A percentile compares a stretch with the other conserved stretches of the same genome.
Evolutionary conservation across 2,329 filamentous ascomycete species (phyloP).

Genomic region (Phymatotrichopsis omnivora): DNA sequence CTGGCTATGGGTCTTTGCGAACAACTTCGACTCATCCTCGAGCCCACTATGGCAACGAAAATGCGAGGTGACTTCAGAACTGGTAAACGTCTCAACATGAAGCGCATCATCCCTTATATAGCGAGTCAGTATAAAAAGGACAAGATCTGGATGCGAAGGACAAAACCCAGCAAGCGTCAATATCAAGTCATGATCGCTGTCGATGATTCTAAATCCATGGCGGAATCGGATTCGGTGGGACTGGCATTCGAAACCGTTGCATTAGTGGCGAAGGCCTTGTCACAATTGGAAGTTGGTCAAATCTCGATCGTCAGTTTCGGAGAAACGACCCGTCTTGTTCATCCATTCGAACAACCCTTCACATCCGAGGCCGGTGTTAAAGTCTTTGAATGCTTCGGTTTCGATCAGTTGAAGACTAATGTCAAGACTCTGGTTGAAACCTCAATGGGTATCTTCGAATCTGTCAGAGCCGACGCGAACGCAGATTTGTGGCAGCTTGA

Average conservation of each 20-base stretch:
- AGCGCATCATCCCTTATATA: slow-evolving; percentile 98
- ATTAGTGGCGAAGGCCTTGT: slow-evolving; percentile 74
- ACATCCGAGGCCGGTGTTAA: slow-evolving; percentile 70
- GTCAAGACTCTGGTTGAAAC: slow-evolving; percentile 69
- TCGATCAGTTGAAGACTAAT: slow-evolving; percentile 77
- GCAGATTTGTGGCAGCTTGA: slow-evolving; percentile 89
- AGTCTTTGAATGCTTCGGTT: slow-evolving; percentile 74
- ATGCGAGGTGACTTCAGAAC: slow-evolving; percentile 94
- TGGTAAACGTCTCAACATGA: slow-evolving; percentile 96
- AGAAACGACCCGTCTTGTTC: slow-evolving; percentile 68
- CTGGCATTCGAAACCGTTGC: slow-evolving; percentile 91
- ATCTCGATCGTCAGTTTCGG: slow-evolving; percentile 90
- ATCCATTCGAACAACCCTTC: slow-evolving; percentile 75
- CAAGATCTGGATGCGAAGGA: slow-evolving; percentile 99
- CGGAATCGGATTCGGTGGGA: slow-evolving; percentile 61
- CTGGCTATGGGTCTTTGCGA: slow-evolving; percentile 85
- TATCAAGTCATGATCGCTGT: slow-evolving; percentile 98
- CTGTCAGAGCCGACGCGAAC: slow-evolving; percentile 47
- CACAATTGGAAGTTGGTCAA: slow-evolving; percentile 89
- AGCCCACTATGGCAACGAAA: slow-evolving; percentile 88
- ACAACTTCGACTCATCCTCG: slow-evolving; percentile 88
- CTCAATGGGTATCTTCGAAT: slow-evolving; percentile 64
- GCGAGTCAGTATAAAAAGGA: slow-evolving; percentile 96
- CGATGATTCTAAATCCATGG: slow-evolving; percentile 92
- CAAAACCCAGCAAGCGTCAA: slow-evolving; percentile 79